These are phyloP conservation scores for Corchorus olitorius DNA, from an alignment of 345 rosid species.

Conservation along the genomic window DNA sequence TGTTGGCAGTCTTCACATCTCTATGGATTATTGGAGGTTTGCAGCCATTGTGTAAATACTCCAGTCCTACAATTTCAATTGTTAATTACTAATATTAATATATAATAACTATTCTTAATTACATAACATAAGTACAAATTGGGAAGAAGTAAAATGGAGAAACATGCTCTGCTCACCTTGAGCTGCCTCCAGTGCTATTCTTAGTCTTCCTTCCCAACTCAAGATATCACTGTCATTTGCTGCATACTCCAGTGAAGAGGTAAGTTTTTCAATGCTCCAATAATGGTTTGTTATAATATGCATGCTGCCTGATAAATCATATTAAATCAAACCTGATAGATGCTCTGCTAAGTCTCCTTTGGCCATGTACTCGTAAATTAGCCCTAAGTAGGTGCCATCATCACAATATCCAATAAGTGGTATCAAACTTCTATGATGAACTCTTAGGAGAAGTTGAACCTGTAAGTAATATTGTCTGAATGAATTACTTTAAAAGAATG, in stretches of 20 bases:
- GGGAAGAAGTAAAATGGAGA: not conserved
- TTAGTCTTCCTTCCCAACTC: constrained; percentile 28
- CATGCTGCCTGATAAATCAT: too few species aligned
- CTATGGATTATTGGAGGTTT: not conserved
- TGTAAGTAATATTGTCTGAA: too few species aligned
- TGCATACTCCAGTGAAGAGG: constrained; percentile 6
- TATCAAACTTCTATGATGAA: constrained; percentile 20
- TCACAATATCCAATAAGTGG: constrained; percentile 50
- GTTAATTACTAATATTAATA: too few species aligned
- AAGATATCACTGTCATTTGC: constrained; percentile 25
- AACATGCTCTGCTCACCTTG: constrained; percentile 39
- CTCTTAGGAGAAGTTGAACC: too few species aligned
- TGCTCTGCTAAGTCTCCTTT: constrained; percentile 47
- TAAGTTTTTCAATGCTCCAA: not conserved
- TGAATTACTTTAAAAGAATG: not conserved
- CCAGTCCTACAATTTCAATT: not conserved
- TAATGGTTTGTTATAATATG: not conserved
- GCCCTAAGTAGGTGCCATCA: constrained; percentile 36
- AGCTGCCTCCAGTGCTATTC: constrained; percentile 32
- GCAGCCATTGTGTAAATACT: not conserved
- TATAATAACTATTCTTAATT: too few species aligned
- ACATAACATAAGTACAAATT: too few species aligned
- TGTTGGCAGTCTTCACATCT: not conserved
- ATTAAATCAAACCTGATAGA: constrained; percentile 27
- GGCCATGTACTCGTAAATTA: constrained; percentile 66